phyloP scores from a whole-genome alignment of 345 rosid species.

The Viola odorata region DNA sequence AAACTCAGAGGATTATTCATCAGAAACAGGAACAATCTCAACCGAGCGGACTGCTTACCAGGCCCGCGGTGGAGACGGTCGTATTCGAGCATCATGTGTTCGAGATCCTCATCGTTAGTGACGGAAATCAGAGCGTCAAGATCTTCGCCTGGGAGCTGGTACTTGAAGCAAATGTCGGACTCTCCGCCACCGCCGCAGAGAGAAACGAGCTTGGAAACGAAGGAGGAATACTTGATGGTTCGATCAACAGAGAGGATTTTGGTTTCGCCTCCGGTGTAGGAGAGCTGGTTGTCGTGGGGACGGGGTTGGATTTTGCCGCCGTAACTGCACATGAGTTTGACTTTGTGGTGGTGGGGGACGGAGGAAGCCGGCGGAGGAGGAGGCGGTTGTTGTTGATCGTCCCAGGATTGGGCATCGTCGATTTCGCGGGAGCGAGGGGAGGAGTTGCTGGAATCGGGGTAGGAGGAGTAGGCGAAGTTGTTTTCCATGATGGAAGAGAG shows the following conservation, averaged over 20 bases:
- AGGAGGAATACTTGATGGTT: conserved; percentile 28
- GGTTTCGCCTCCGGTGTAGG: conserved; percentile 58
- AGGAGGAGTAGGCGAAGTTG: conserved; percentile 37
- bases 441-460: conserved; percentile 55
- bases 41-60: conserved; percentile 37
- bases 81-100: conserved; percentile 59
- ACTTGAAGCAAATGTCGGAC: conserved; percentile 41
- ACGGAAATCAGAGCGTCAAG: conserved; percentile 62
- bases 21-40: conserved; percentile 48
- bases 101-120: conserved; percentile 62
- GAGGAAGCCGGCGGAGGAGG: conserved; percentile 16
- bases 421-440: conserved; percentile 59
- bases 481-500: conserved; percentile 34
- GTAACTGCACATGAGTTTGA: conserved; percentile 59
- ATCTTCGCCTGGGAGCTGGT: conserved; percentile 67
- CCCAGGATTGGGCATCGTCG: conserved; percentile 54
- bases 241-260: conserved; percentile 57
- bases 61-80: conserved; percentile 42
- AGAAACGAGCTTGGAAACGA: conserved; percentile 36
- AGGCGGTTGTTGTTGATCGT: conserved; percentile 13
- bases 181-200: conserved; percentile 21
- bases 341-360: conserved; percentile 22
- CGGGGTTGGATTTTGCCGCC: conserved; percentile 66
- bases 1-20: conserved; percentile 17
- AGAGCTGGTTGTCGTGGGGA: conserved; percentile 50